Evolutionary conservation across 495 filamentous ascomycete species (phyloP), one percentile per base, ranked within the genome.

Genomic region (Aspergillus biplanus): DNA sequence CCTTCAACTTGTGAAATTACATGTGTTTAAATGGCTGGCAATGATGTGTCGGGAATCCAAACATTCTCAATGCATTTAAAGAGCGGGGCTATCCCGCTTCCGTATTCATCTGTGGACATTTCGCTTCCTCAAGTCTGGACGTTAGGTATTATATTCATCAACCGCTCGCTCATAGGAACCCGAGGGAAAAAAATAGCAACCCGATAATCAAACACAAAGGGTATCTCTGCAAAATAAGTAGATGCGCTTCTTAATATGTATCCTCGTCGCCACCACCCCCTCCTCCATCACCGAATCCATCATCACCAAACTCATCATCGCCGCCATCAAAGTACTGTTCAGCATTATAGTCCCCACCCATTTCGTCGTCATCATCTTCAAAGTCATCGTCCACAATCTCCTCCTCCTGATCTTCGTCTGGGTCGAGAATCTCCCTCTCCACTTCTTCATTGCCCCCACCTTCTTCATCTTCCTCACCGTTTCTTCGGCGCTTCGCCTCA

Each of bases 291-390:
- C 70, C 80, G 65, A 79, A 78, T 6, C 74, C 73, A 63, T 83
- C 82, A 47, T 84, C 81, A 33, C 78, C 81, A 62, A 73, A 79
- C 35, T 89, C 86, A 60, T 86, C 85, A 50, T 84, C 86, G 7
- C 86, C 86, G 39, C 75, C 83, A 66, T 88, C 86, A 61, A 88
- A 89, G 76, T 88, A 88, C 54, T 86, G 80, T 63, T 89, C 86
- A 0, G 86, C 86, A 65, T 89, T 87, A 71, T 89, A 88, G 62
- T 85, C 83, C 0, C 81, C 83, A 9, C 79, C 83, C 79, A 82
- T 80, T 18, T 85, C 83, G 57, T 85, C 82, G 1, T 85, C 83
- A 58, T 85, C 81, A 12, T 82, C 82, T 49, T 80, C 77, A 52
- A 83, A 86, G 44, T 87, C 81, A 65, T 87, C 81, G 56, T 85